Base-by-base conservation (phyloP, 2,329 filamentous ascomycete genomes). In the Fusarium sp. region DNA sequence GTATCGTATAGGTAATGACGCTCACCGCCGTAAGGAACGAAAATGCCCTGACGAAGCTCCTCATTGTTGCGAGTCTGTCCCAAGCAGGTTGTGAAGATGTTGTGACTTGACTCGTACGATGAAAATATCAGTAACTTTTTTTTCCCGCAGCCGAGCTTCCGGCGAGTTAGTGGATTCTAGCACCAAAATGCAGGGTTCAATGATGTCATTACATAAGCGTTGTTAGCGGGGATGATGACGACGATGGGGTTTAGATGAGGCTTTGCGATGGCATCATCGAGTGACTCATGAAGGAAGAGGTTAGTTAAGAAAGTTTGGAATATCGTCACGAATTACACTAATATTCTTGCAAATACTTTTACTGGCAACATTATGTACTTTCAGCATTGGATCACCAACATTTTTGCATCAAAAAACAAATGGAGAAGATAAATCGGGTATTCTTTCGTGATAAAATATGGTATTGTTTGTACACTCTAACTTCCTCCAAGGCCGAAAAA, bases 121-220 rank as follows among this genome's bases (percentile, higher is more conserved):
- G 59, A 45, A 35, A 42, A 36, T 46, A n/a, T 51, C 40, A 45
- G 45, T n/a, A 4, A 41, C 57, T 40, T 50, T 58, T 60, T 51
- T 63, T 29, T 13, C 15, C 36, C 15, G 40, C 51, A 39, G 41
- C 54, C 43, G 59, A 50, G 14, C 40, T 23, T 54, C 48, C 48
- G 36, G 47, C 20, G 17, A 35, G 56, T 52, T 49, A 66, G 59
- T 62, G 56, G 62, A 33, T 47, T 49, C 45, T 20, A 58, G 50
- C 54, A 40, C 50, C 25, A 3, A 33, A 46, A 31, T 45, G 20
- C 56, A 66, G 39, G 56, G 23, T 66, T 51, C 18, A 35, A 62
- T 66, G 56, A 62, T 48, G 50, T 66, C 63, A 66, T 66, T 63
- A 63, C 60, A 63, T 63, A 63, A 63, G 43, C 60, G 23, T 0